These are phyloP conservation scores for Pichia heedii DNA, from an alignment of 805 yeast species.

Conservation along the genomic window DNA sequence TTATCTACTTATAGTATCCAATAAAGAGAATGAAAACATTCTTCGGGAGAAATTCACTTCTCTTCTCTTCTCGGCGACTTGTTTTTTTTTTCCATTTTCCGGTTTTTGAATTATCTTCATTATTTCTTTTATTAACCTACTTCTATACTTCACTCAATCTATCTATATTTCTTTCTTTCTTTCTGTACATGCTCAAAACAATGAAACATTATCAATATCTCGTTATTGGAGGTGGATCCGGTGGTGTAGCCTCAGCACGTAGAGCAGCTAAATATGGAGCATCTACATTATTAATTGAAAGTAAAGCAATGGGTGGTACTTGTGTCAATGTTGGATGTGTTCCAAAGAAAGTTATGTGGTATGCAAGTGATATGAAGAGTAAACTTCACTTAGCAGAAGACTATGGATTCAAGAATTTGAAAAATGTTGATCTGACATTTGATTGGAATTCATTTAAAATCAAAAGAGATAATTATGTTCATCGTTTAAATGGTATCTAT, in stretches of 20 bases:
- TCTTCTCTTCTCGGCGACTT: no score
- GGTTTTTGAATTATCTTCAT: no score
- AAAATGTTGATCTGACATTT: constrained; percentile 79
- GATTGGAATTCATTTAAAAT: constrained; percentile 76
- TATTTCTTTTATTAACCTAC: no score
- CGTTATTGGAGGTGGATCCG: constrained; percentile 98
- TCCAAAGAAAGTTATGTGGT: constrained; percentile 99
- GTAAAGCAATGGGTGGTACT: constrained; percentile 86
- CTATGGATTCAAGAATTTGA: constrained; percentile 63
- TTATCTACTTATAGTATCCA: no score
- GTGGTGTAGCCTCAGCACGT: constrained; percentile 98
- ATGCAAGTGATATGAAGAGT: constrained; percentile 83
- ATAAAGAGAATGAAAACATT: no score
- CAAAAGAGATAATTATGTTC: constrained; percentile 87
- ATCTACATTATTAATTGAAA: constrained; percentile 74
- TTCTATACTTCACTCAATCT: no score
- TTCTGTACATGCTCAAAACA: constrained; percentile 6
- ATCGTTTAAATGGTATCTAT: constrained; percentile 86
- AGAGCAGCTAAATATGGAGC: constrained; percentile 94
- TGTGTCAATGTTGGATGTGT: constrained; percentile 99
- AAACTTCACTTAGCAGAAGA: constrained; percentile 66
- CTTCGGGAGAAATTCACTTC: no score
- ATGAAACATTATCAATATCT: constrained; percentile 72
- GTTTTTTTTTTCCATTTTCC: no score
- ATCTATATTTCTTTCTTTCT: no score